A percentile compares a stretch with the other conserved stretches of the same genome.
Conservation (phyloP, 495 filamentous ascomycete species). For the Daldinia bambusicola region DNA sequence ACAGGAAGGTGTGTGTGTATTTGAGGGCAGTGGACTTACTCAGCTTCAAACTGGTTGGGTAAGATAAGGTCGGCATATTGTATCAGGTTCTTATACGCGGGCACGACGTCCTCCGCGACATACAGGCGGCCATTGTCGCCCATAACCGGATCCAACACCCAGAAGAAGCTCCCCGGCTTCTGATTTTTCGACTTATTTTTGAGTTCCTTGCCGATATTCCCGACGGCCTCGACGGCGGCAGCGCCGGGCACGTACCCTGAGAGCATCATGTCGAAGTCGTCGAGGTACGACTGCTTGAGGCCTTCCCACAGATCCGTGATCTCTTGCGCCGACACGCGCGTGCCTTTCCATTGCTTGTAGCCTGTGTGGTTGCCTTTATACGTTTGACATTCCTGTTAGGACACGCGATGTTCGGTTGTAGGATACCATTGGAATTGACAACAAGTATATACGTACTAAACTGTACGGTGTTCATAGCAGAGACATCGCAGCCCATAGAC, state of each 20-base stretch:
- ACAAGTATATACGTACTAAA: slow-evolving; percentile 70
- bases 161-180: slow-evolving; percentile 83
- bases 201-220: slow-evolving; percentile 81
- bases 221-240: slow-evolving; percentile 82
- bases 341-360: slow-evolving; percentile 87
- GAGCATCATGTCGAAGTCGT: slow-evolving; percentile 89
- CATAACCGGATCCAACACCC: slow-evolving; percentile 99
- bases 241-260: slow-evolving; percentile 93
- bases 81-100: slow-evolving; percentile 84
- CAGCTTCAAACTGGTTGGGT: slow-evolving; percentile 97
- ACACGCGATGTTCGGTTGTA: background rate
- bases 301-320: slow-evolving; percentile 88
- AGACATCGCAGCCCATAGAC: slow-evolving; percentile 89
- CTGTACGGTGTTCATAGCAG: slow-evolving; percentile 92
- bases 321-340: slow-evolving; percentile 78
- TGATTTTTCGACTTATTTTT: slow-evolving; percentile 68
- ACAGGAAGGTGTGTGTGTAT: background rate
- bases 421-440: background rate
- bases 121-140: slow-evolving; percentile 93
- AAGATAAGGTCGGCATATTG: slow-evolving; percentile 87
- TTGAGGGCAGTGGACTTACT: slow-evolving; percentile 64
- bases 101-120: slow-evolving; percentile 87
- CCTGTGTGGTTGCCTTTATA: slow-evolving; percentile 88
- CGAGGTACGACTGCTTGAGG: slow-evolving; percentile 80
- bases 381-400: slow-evolving; percentile 20